Percentiles rank a stretch among this genome's conserved stretches.
Evolutionary conservation across 2,329 filamentous ascomycete species (phyloP).

Genomic region (Taxawa tesnikishii): DNA sequence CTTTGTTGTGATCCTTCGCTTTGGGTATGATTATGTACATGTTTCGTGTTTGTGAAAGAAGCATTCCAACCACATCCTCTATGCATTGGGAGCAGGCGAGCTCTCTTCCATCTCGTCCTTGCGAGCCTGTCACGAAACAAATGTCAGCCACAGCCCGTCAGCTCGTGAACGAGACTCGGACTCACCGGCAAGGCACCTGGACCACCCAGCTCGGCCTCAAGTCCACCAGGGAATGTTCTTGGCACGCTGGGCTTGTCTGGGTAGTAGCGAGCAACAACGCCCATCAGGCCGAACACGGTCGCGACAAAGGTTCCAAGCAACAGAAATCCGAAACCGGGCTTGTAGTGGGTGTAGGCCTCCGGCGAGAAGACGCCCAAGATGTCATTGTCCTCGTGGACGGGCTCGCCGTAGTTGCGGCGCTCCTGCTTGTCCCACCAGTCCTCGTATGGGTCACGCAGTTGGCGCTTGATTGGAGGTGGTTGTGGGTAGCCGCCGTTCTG

Average conservation of each 20-base stretch:
- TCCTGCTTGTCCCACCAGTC: constrained; percentile 98
- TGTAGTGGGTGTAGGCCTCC: constrained; percentile 78
- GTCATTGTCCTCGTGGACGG: constrained; percentile 94
- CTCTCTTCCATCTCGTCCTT: background rate
- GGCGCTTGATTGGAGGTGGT: constrained; percentile 68
- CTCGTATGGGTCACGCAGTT: constrained; percentile 83
- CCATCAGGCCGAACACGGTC: constrained; percentile 26
- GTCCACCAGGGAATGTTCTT: constrained; percentile 32
- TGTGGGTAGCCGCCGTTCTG: constrained; percentile 80
- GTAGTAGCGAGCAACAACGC: constrained; percentile 26
- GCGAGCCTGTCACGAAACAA: background rate
- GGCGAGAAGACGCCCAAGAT: constrained; percentile 80
- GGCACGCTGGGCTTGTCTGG: constrained; percentile 31
- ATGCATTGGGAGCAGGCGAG: no score
- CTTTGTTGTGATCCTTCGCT: no score
- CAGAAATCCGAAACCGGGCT: constrained; percentile 59
- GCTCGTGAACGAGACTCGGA: constrained; percentile 1
- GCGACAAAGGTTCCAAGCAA: constrained; percentile 31
- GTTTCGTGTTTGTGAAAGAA: no score
- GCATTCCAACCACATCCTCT: no score
- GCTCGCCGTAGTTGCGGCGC: constrained; percentile 91
- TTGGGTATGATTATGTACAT: no score
- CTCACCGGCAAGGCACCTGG: constrained; percentile 27
- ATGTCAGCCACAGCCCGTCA: background rate
- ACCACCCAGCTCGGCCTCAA: constrained; percentile 37